These are phyloP conservation scores for Vachellia pachyceras DNA, from an alignment of 306 rosid species.

Conservation along the genomic window DNA sequence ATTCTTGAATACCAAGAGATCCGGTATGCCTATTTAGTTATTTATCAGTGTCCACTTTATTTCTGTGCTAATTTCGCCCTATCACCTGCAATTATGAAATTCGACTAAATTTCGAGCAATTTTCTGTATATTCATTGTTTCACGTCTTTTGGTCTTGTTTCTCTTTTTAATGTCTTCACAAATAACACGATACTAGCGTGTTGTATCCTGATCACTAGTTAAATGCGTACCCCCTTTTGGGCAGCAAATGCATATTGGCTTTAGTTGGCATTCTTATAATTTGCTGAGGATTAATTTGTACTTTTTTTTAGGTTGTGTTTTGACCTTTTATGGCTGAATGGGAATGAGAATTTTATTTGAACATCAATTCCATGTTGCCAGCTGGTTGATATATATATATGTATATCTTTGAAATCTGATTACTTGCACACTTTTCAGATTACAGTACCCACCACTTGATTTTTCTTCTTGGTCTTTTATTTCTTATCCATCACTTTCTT, in stretches of 20 bases:
- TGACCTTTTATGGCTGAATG: no score
- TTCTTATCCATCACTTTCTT: background rate
- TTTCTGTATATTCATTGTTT: background rate
- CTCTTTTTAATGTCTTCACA: background rate
- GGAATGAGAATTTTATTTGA: background rate
- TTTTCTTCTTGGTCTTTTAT: background rate
- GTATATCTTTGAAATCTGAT: background rate
- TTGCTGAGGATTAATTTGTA: background rate
- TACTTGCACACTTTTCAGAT: background rate
- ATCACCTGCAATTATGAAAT: background rate
- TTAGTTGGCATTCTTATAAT: background rate
- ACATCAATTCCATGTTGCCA: background rate
- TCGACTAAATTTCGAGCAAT: background rate
- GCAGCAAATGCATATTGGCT: background rate
- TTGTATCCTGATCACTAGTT: slow-evolving; percentile 4
- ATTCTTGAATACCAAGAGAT: slow-evolving; percentile 82
- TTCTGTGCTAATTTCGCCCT: background rate
- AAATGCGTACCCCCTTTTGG: background rate
- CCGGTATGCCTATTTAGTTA: slow-evolving; percentile 45
- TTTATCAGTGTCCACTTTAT: background rate
- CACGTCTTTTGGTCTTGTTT: background rate
- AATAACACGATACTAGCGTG: background rate
- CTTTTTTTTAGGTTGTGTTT: no score
- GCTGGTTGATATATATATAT: slow-evolving; percentile 3
- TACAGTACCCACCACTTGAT: background rate